phyloP scores from a whole-genome alignment of 2,329 filamentous ascomycete genomes.

The Ustilaginoidea virens region DNA sequence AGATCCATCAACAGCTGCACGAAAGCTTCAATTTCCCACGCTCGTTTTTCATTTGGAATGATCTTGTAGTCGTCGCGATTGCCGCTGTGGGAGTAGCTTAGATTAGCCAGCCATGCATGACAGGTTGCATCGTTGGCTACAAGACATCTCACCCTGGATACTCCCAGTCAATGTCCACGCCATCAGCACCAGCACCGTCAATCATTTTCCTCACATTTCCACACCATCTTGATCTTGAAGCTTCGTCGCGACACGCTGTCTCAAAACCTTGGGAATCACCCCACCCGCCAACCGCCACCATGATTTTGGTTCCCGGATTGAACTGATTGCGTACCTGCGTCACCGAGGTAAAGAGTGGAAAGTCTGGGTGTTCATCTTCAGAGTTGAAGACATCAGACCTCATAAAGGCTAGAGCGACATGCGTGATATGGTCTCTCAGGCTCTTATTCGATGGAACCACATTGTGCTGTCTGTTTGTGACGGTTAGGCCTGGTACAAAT shows the following conservation, averaged over 20 bases:
- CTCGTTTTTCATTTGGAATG: slow-evolving; percentile 42
- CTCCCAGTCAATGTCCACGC: slow-evolving; percentile 51
- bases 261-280: slow-evolving; percentile 52
- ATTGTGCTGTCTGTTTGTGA: slow-evolving; percentile 30
- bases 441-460: slow-evolving; percentile 20
- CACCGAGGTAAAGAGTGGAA: slow-evolving; percentile 39
- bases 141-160: slow-evolving; percentile 29
- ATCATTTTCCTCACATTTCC: slow-evolving; percentile 50
- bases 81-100: no score
- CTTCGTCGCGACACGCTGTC: slow-evolving; percentile 33
- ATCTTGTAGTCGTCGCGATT: slow-evolving; percentile 57
- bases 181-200: slow-evolving; percentile 46
- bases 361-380: slow-evolving; percentile 18
- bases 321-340: slow-evolving; percentile 31
- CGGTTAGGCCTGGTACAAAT: neutral
- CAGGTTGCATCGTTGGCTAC: neutral
- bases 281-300: slow-evolving; percentile 64
- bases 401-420: slow-evolving; percentile 45
- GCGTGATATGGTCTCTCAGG: slow-evolving; percentile 31
- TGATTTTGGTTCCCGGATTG: slow-evolving; percentile 38
- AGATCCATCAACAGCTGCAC: slow-evolving; percentile 44
- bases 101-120: no score
- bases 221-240: slow-evolving; percentile 42
- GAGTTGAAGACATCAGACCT: slow-evolving; percentile 35
- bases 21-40: slow-evolving; percentile 47